Evolutionary conservation across 257 asterid species (phyloP), one percentile per base, ranked within the genome.

Genomic region (Phtheirospermum japonicum): DNA sequence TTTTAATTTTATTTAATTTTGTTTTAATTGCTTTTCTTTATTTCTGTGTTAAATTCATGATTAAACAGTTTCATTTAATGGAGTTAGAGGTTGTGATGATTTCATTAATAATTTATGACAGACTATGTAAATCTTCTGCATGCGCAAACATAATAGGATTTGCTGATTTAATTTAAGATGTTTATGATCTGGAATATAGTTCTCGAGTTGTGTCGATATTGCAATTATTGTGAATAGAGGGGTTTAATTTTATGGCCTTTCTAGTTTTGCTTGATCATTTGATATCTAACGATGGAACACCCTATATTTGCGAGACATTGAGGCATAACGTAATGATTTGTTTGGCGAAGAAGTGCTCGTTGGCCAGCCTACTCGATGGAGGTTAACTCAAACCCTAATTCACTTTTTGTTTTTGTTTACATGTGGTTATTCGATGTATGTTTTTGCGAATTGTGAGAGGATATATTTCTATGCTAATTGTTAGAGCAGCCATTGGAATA

Each of bases 171-270:
- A n/a, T n/a, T n/a, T n/a, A n/a, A n/a, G n/a, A n/a, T n/a, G n/a
- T n/a, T n/a, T n/a, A n/a, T n/a, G 45, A 37, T 37, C 11, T 37
- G 45, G 45, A 37, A 7, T 33, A 33, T 33, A 33, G 34, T 7
- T 7, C 37, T 55, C 30, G 43, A 46, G 39, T 63, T 52, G 60
- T 20, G 6, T 12, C 12, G 2, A 16, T 62, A 18, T 33, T 2
- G 32, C 37, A 8, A 2, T 13, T 53, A 18, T 48, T 46, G 17
- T 13, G 16, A 23, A 59, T 58, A 2, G 31, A 37, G 11, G 66
- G 66, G 56, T 49, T 56, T 32, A 37, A 18, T 19, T 39, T 51
- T 57, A 50, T 59, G 65, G 52, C 36, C 69, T 68, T 74, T 64
- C 71, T 68, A 16, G 57, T 49, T 72, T 61, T 50, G 52, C 17